Percentiles rank a stretch among this genome's conserved stretches.
phyloP scores from a whole-genome alignment of 2,329 filamentous ascomycete species.

The Ophiognomonia clavigignenti-juglandacearum region DNA sequence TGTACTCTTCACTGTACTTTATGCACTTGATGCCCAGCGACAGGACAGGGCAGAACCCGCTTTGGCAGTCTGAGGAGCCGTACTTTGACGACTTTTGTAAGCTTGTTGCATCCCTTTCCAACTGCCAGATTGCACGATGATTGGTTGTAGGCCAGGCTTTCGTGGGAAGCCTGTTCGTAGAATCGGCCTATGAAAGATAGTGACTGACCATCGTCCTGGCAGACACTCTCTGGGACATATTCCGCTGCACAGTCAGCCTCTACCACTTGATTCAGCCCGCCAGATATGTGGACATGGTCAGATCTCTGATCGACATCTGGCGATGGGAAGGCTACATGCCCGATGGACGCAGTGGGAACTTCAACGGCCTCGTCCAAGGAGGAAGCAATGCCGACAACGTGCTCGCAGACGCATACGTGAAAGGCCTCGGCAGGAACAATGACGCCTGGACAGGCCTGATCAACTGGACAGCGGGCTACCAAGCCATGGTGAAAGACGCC shows the following conservation, averaged over 20 bases:
- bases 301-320: constrained; percentile 67
- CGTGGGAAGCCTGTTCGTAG: no score
- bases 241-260: constrained; percentile 65
- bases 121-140: no score
- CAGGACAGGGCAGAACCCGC: constrained; percentile 62
- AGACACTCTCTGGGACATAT: constrained; percentile 68
- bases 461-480: constrained; percentile 62
- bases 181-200: no score
- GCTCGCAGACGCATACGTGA: constrained; percentile 62
- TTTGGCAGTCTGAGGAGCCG: constrained; percentile 61
- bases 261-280: constrained; percentile 63
- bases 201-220: constrained; percentile 43
- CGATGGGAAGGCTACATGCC: constrained; percentile 62
- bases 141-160: no score
- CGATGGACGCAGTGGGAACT: constrained; percentile 64
- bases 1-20: constrained; percentile 57
- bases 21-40: constrained; percentile 59
- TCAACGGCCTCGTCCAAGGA: constrained; percentile 67
- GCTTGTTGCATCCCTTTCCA: no score
- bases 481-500: constrained; percentile 68
- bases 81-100: constrained; percentile 67
- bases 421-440: constrained; percentile 56
- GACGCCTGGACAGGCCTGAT: constrained; percentile 46
- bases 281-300: constrained; percentile 61
- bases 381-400: constrained; percentile 71